A percentile compares a stretch with the other conserved stretches of the same genome.
These are phyloP conservation scores for Brassica napus DNA, from an alignment of 345 rosid genomes.

Conservation along the genomic window Da-Ae NC_063448.1:42440501-42441000, in stretches of 20 bases:
- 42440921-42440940: constrained; percentile 15
- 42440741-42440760: constrained; percentile 9
- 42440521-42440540: background rate
- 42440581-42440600: background rate
- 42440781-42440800: background rate
- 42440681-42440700: background rate
- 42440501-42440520: background rate
- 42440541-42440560: background rate
- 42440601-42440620: background rate
- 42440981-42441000: constrained; percentile 77
- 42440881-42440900: background rate
- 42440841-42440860: background rate
- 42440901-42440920: constrained; percentile 2
- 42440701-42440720: background rate
- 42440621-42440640: background rate
- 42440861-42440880: constrained; percentile 6
- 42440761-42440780: background rate
- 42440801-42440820: background rate
- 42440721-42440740: constrained; percentile 4
- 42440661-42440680: background rate
- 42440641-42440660: background rate
- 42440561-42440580: background rate
- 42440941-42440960: constrained; percentile 70
- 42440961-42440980: constrained; percentile 64
- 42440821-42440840: background rate